Percentiles rank a stretch among this genome's conserved stretches.
phyloP scores from a whole-genome alignment of 164 flowering plant species.

The Vitis rotundifolia region DNA sequence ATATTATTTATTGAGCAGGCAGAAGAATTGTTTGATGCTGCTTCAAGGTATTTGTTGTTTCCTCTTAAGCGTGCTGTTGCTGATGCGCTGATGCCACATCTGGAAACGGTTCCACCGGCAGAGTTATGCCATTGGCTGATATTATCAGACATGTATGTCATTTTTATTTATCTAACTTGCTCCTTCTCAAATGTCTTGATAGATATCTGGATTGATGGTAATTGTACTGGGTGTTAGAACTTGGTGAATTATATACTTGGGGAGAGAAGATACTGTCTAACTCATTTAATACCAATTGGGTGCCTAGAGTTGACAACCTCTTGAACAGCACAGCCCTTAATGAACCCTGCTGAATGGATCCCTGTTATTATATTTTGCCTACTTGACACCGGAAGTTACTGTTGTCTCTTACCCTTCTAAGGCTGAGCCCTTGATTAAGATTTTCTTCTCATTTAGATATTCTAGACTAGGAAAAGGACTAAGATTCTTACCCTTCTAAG shows the following conservation, averaged over 20 bases:
- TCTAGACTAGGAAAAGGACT: too few relatives aligned
- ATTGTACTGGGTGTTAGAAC: not conserved
- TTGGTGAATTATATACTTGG: too few relatives aligned
- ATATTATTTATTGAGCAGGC: constrained; percentile 52
- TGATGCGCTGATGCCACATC: constrained; percentile 80
- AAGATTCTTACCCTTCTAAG: too few relatives aligned
- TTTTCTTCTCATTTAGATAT: not conserved
- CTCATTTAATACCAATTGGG: too few relatives aligned
- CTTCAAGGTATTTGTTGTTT: constrained; percentile 92
- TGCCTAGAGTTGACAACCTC: too few relatives aligned
- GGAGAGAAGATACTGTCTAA: too few relatives aligned
- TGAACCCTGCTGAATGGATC: too few relatives aligned
- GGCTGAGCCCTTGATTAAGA: not conserved
- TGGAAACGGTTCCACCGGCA: constrained; percentile 78
- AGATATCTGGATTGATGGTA: not conserved
- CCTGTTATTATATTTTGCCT: not conserved
- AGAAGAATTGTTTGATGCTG: constrained; percentile 96
- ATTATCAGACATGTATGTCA: constrained; percentile 78
- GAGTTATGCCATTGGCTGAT: constrained; percentile 94
- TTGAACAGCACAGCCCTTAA: too few relatives aligned
- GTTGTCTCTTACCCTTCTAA: not conserved
- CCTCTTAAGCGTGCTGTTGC: constrained; percentile 98
- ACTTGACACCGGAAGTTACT: not conserved
- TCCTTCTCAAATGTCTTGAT: constrained; percentile 1
- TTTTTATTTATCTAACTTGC: not conserved